A percentile compares a stretch with the other conserved stretches of the same genome.
Evolutionary conservation across 176 grass and related monocot genomes (phyloP).

Genomic region (Bolboschoenus planiculmis): DNA sequence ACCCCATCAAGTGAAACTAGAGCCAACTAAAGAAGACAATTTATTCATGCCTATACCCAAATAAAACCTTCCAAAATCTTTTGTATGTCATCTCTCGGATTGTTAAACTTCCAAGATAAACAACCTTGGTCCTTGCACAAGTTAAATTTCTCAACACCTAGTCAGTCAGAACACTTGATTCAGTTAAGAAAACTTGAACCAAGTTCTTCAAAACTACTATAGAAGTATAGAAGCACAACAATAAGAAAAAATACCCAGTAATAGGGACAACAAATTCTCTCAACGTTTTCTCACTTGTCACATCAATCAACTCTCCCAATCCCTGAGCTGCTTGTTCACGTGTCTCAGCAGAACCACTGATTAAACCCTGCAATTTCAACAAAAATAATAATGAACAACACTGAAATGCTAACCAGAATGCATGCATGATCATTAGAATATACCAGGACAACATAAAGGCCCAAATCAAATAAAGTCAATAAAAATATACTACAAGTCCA

Average conservation of each 20-base stretch:
- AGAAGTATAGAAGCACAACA: not conserved
- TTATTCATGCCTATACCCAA: not conserved
- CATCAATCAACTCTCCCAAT: constrained; percentile 88
- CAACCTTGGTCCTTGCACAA: not conserved
- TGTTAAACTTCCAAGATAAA: not conserved
- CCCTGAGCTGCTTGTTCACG: constrained; percentile 91
- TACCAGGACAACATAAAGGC: not conserved
- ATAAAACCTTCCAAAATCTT: not conserved
- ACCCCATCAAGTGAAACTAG: not conserved
- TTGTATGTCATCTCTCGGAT: not conserved
- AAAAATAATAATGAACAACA: not conserved
- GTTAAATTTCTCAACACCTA: not conserved
- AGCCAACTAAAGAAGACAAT: not conserved
- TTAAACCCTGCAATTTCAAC: constrained; percentile 67
- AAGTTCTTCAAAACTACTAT: not conserved
- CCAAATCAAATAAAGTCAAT: not conserved
- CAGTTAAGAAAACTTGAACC: not conserved
- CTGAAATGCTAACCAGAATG: not conserved
- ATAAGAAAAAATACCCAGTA: constrained; percentile 61
- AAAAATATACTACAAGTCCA: not conserved
- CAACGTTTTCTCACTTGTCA: constrained; percentile 86
- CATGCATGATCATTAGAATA: not conserved
- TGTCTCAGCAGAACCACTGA: constrained; percentile 83
- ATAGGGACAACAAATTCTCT: constrained; percentile 89
- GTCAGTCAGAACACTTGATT: not conserved